Base-by-base conservation (phyloP, 371 early-diverging fungal genomes). In the Mortierella sp. region DNA sequence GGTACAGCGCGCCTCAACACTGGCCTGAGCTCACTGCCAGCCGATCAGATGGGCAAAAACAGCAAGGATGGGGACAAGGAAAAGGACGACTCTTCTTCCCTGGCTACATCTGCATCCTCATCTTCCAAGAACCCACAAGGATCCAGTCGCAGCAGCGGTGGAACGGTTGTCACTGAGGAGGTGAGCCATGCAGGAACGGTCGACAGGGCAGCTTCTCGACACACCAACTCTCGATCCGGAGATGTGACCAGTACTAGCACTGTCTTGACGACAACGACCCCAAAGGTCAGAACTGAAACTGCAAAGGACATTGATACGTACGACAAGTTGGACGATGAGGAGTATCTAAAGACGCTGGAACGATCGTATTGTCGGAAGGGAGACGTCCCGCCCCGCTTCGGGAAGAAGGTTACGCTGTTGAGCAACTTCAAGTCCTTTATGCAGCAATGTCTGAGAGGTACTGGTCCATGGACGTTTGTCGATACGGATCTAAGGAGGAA, bases 351-450 rank as follows among this genome's bases (percentile, higher is more conserved):
- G 24, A 44, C 31, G 5, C 37, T 85, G 61, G 61, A 74, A 28
- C 75, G 78, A 31, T 76, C 73, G 2, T 37, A 76, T 6, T 81
- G 79, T 28, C 75, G 61, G 9, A 59, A 69, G 70, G 67, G 31
- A 34, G 69, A 57, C 46, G 76, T 74, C 19, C 77, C 79, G 0
- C 5, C 54, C 1, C 64, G 61, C 1, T 44, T 74, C 26, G 77
- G 76, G n/a, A 81, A 81, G 59, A 74, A 76, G 54, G 40, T 85
- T 40, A 70, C 21, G 69, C 40, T 85, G 16, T 61, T 81, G 40
- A 26, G 44, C 2, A 59, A 67, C 13, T 85, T 81, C 77, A 75
- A 75, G 75, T 67, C 73, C 26, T 85, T 79, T 14, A 85, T 85
- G 86, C 11, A 74, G 21, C 76, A 81, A 24, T 44, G 48, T 44